A percentile compares a stretch with the other conserved stretches of the same genome.
phyloP scores from a whole-genome alignment of 75 land plant species.

The Picea sitchensis region DNA sequence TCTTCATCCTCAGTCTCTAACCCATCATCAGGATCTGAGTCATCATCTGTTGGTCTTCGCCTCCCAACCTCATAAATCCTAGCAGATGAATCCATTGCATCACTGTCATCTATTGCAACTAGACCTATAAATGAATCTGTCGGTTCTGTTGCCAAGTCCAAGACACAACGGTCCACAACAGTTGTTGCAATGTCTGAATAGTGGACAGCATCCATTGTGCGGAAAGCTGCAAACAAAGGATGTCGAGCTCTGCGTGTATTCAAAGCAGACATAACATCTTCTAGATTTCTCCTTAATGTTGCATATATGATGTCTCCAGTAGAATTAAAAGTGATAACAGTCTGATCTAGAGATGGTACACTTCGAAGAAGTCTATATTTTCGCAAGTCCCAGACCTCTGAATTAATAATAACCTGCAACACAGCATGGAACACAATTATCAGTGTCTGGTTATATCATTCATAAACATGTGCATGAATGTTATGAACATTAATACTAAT shows the following conservation, averaged over 20 bases:
- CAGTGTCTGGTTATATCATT: background rate
- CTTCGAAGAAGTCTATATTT: conserved; percentile 81
- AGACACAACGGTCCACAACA: conserved; percentile 89
- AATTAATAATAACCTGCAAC: conserved; percentile 90
- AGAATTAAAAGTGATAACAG: conserved; percentile 80
- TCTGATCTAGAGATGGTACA: conserved; percentile 95
- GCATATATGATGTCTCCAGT: conserved; percentile 96
- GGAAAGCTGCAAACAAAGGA: conserved; percentile 85
- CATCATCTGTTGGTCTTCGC: conserved; percentile 92
- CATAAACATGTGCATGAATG: background rate
- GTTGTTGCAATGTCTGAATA: conserved; percentile 96
- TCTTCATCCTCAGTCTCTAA: conserved; percentile 83
- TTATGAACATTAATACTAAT: too few relatives aligned
- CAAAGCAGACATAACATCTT: conserved; percentile 80
- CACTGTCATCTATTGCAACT: conserved; percentile 84
- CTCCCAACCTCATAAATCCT: conserved; percentile 94
- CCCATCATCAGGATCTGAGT: conserved; percentile 98
- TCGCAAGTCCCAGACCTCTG: conserved; percentile 98
- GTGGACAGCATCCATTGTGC: conserved; percentile 91
- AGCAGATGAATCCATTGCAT: conserved; percentile 86
- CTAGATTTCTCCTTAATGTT: conserved; percentile 78
- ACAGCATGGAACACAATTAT: background rate
- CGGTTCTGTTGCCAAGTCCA: conserved; percentile 89
- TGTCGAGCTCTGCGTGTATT: conserved; percentile 71
- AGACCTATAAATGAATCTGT: conserved; percentile 91